Percentiles rank a stretch among this genome's conserved stretches.
Evolutionary conservation across 2,329 filamentous ascomycete genomes (phyloP).

Genomic region (Shiraia bambusicola): DNA sequence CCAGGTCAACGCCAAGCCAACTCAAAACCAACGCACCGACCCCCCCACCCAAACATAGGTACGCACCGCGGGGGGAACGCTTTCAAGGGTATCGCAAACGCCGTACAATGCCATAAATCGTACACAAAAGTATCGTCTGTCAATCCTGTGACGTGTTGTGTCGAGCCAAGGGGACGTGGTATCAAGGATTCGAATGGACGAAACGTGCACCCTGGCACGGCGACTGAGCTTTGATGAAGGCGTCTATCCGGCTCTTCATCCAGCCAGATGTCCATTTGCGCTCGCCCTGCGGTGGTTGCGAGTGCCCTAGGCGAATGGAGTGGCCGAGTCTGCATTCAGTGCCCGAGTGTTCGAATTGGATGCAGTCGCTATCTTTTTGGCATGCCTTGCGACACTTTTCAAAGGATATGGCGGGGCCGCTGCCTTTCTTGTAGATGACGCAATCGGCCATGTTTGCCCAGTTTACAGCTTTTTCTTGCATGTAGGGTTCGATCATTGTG

Average conservation of each 20-base stretch:
- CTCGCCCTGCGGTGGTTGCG: constrained; percentile 22
- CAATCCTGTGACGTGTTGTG: constrained; percentile 19
- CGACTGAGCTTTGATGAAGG: constrained; percentile 31
- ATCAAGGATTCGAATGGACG: constrained; percentile 39
- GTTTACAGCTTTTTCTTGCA: constrained; percentile 28
- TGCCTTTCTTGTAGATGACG: constrained; percentile 20
- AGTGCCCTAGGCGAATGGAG: constrained; percentile 33
- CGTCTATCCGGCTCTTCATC: constrained; percentile 33
- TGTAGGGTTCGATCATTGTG: constrained; percentile 27
- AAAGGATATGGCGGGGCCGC: constrained; percentile 25
- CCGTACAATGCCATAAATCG: constrained; percentile 30
- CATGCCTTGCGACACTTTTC: constrained; percentile 33
- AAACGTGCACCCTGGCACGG: constrained; percentile 37
- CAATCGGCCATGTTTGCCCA: constrained; percentile 41
- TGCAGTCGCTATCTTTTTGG: constrained; percentile 29
- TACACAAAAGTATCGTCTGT: constrained; percentile 22
- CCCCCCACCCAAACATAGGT: no score
- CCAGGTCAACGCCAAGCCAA: no score
- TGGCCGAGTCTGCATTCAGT: constrained; percentile 32
- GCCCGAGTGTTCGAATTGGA: constrained; percentile 37
- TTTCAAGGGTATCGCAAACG: constrained; percentile 35
- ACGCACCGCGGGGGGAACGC: constrained; percentile 7
- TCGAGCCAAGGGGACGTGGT: constrained; percentile 2
- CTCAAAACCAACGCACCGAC: no score
- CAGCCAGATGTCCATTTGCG: constrained; percentile 34